These are phyloP conservation scores for Psilocybe subaeruginosa DNA, from an alignment of 768 basidiomycete species.

Conservation along the genomic window DNA sequence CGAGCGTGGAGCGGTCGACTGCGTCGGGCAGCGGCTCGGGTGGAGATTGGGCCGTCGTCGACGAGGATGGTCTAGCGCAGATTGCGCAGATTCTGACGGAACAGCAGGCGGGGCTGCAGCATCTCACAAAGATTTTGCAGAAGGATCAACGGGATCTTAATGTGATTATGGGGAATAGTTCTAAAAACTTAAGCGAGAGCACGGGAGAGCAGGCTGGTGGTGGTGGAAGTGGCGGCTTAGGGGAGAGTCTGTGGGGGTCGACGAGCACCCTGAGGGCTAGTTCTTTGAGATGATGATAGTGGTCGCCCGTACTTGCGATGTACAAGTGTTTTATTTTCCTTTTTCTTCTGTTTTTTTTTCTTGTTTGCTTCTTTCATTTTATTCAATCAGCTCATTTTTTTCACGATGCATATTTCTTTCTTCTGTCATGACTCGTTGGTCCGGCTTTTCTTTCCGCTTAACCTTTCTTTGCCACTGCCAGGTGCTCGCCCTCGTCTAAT, in stretches of 20 bases:
- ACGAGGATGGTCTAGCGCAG: slow-evolving; percentile 80
- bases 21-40: slow-evolving; percentile 32
- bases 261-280: slow-evolving; percentile 39
- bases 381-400: no score
- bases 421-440: no score
- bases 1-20: slow-evolving; percentile 54
- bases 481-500: no score
- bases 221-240: slow-evolving; percentile 15
- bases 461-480: no score
- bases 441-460: no score
- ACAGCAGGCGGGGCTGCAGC: slow-evolving; percentile 80
- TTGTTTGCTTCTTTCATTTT: no score
- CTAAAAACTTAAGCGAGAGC: slow-evolving; percentile 13
- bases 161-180: slow-evolving; percentile 52
- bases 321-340: neutral
- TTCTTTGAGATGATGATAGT: slow-evolving; percentile 31
- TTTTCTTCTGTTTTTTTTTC: neutral
- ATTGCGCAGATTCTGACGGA: slow-evolving; percentile 79
- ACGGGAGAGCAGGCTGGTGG: slow-evolving; percentile 13
- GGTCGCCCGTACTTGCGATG: neutral
- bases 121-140: slow-evolving; percentile 77
- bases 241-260: slow-evolving; percentile 37
- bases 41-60: slow-evolving; percentile 82
- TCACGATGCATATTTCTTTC: no score
- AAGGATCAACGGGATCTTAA: slow-evolving; percentile 65